Conservation (phyloP, 106 monocot species). For the Chionographis japonica region DNA sequence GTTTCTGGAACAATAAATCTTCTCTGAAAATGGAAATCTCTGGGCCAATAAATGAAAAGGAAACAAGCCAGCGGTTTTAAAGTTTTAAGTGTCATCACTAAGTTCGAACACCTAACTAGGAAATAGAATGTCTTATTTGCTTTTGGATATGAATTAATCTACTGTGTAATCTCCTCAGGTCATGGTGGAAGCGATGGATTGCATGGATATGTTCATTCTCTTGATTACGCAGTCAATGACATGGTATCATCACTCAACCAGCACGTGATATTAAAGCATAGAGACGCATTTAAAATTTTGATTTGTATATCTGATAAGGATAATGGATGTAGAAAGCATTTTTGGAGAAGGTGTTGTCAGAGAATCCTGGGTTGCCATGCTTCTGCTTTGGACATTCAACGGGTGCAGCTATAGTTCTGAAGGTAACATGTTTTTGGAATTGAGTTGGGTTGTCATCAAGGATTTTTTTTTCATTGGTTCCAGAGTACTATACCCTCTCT, state of each 20-base stretch:
- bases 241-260: slow-evolving; percentile 41
- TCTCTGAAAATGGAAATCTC: no score
- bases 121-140: neutral
- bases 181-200: slow-evolving; percentile 96
- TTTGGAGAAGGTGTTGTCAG: slow-evolving; percentile 47
- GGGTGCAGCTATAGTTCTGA: slow-evolving; percentile 77
- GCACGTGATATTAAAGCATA: neutral
- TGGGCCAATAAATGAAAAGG: no score
- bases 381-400: slow-evolving; percentile 91
- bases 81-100: no score
- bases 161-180: slow-evolving; percentile 31
- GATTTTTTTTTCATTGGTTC: neutral
- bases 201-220: slow-evolving; percentile 93
- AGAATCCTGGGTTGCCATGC: slow-evolving; percentile 74
- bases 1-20: no score
- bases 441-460: neutral
- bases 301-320: neutral
- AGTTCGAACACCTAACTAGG: no score
- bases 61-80: no score
- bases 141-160: no score
- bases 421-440: slow-evolving; percentile 30
- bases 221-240: slow-evolving; percentile 86
- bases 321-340: slow-evolving; percentile 55
- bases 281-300: neutral
- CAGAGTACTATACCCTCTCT: no score